Base-by-base conservation (phyloP, 495 filamentous ascomycete species). In the Corynascus novoguineensis region DNA sequence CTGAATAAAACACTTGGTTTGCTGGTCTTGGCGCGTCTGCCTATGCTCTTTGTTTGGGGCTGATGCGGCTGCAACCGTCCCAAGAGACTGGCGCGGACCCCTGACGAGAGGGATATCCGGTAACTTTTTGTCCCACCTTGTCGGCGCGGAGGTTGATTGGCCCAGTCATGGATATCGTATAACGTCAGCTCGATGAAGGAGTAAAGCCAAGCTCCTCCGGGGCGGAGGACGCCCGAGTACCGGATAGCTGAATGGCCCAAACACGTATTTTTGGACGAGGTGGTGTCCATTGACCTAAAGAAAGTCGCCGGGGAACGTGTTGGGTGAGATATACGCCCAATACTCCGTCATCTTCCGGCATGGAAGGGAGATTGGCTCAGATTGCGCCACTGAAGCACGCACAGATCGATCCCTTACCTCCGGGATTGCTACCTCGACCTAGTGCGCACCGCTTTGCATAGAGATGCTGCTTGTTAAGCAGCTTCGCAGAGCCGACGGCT, bases 41-140 rank as follows among this genome's bases (percentile, higher is more conserved):
- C 24, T 49, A 10, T 5, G n/a, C n/a, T 25, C 19, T 28, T 12
- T 14, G 21, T 10, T 14, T 37, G 11, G 32, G 49, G 32, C 49
- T 38, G 32, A 22, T 17, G 34, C 46, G 49, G 32, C 34, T 50
- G 46, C 29, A 50, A 24, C 4, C 4, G 45, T 35, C 31, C 47
- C 47, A 37, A 15, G 4, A 5, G 11, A 1, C 19, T 12, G 47
- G 47, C 5, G 31, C 47, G n/a, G 9, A 21, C 19, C 19, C 31
- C 11, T 35, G 29, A 35, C 47, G 10, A 25, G 17, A 35, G 47
- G 37, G 47, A 50, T 35, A 24, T 14, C 47, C 46, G 37, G 45
- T 58, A 58, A 58, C 35, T 38, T 58, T 57, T 35, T 47, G 42
- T 51, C 17, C 32, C 11, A 12, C 19, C 15, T 58, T 24, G 17